These are phyloP conservation scores for Hypsizygus marmoreus DNA, from an alignment of 768 basidiomycete species.

Conservation along the genomic window DNA sequence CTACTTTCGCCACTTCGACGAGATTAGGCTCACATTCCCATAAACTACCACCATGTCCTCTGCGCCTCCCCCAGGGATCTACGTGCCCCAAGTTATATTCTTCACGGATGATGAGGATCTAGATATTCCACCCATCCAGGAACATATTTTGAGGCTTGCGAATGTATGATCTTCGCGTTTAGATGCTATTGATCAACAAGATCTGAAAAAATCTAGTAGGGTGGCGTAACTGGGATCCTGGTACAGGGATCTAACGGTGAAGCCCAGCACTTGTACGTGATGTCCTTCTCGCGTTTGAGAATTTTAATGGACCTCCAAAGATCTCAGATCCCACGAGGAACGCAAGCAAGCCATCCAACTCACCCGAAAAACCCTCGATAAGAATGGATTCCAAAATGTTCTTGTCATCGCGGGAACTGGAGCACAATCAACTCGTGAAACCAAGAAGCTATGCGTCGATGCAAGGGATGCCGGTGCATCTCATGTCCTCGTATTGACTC, in stretches of 20 bases:
- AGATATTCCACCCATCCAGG: slow-evolving; percentile 64
- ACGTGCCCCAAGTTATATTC: slow-evolving; percentile 80
- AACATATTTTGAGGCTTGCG: slow-evolving; percentile 75
- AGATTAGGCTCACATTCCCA: slow-evolving; percentile 7
- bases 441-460: slow-evolving; percentile 65
- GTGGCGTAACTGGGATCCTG: slow-evolving; percentile 71
- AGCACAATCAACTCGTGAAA: slow-evolving; percentile 77
- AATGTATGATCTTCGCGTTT: slow-evolving; percentile 42
- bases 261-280: slow-evolving; percentile 62
- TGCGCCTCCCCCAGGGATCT: slow-evolving; percentile 68
- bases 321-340: slow-evolving; percentile 60
- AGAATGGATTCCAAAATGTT: slow-evolving; percentile 66
- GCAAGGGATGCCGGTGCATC: slow-evolving; percentile 83
- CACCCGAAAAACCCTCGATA: slow-evolving; percentile 72
- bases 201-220: slow-evolving; percentile 44
- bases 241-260: slow-evolving; percentile 78
- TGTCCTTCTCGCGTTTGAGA: background rate
- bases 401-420: slow-evolving; percentile 85
- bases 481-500: slow-evolving; percentile 75
- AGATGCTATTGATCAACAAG: slow-evolving; percentile 12
- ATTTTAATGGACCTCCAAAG: background rate
- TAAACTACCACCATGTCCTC: slow-evolving; percentile 20
- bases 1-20: background rate
- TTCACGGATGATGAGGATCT: slow-evolving; percentile 70
- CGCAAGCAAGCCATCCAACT: slow-evolving; percentile 61